Evolutionary conservation across 2,329 filamentous ascomycete genomes (phyloP), one percentile per base, ranked within the genome.

Genomic region (Diatrype stigma): DNA sequence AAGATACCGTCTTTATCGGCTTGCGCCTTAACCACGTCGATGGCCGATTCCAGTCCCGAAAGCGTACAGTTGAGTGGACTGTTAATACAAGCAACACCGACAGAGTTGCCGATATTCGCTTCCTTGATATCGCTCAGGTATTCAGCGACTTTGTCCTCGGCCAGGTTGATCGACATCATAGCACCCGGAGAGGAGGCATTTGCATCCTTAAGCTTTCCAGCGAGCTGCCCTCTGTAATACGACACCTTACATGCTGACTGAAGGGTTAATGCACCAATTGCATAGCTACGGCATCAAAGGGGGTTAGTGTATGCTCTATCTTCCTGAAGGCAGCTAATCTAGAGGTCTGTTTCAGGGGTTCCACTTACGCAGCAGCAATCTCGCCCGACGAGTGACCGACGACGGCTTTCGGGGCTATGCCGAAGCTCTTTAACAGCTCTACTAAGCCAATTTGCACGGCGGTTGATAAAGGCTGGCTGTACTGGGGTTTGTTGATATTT

Each of bases 81-180:
- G 59, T 68, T 70, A 34, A 69, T 48, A 53, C 66, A 69, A 0
- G 65, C 67, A 3, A 67, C 52, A 38, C 56, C 49, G 32, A 63
- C 49, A 1, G 26, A 56, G 42, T 28, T 53, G 7, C 47, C 47
- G 47, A 56, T 49, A 3, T 50, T 48, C 1, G 55, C 47, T 7
- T 40, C 51, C 21, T 55, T 57, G 14, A 57, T 54, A 26, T 54
- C 51, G 38, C 59, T 55, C 5, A 68, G 45, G 47, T 63, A 65
- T 2, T 23, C 45, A 6, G 50, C n/a, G 2, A 62, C 62, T 16
- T 58, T 37, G 3, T 54, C 51, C n/a, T 60, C 51, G 6, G 60
- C 14, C 14, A 67, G 59, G 21, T 63, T 63, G 0, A 65, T 59
- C 2, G 67, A 63, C 17, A 67, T 56, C 67, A 69, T 70, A 30